Percentiles rank a stretch among this genome's conserved stretches.
Conservation (phyloP, 768 basidiomycete species). For the Naganishia vaughanmartiniae region DNA sequence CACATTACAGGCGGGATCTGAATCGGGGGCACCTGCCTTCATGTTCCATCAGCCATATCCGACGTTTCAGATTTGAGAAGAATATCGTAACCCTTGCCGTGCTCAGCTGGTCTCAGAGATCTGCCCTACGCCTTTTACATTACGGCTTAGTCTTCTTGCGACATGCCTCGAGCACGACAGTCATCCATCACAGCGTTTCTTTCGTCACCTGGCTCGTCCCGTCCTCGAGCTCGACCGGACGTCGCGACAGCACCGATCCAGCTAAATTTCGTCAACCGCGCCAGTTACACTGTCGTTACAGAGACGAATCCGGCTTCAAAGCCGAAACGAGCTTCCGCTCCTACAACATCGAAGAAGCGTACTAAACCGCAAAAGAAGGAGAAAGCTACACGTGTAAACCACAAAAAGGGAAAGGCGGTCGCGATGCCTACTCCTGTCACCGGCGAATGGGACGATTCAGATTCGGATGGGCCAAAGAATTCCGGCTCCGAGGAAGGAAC, state of each 20-base stretch:
- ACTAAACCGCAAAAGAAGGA: neutral
- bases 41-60: neutral
- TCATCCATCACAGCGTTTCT: neutral
- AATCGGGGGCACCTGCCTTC: neutral
- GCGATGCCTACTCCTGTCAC: neutral
- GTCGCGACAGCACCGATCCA: neutral
- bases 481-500: constrained; percentile 9
- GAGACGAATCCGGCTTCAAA: neutral
- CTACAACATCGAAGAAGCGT: neutral
- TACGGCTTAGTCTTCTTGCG: neutral
- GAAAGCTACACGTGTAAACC: neutral
- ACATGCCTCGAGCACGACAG: neutral
- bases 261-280: constrained; percentile 11
- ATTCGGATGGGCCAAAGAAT: neutral
- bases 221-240: neutral
- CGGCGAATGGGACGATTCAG: neutral
- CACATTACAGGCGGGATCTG: neutral
- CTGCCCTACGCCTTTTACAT: neutral
- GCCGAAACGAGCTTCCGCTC: neutral
- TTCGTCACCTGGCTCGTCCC: constrained; percentile 1
- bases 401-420: neutral
- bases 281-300: constrained; percentile 3
- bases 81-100: neutral
- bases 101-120: neutral
- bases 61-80: neutral